Evolutionary conservation across 371 early-diverging fungal genomes (phyloP).

Genomic region (Mucor piriformis): DNA sequence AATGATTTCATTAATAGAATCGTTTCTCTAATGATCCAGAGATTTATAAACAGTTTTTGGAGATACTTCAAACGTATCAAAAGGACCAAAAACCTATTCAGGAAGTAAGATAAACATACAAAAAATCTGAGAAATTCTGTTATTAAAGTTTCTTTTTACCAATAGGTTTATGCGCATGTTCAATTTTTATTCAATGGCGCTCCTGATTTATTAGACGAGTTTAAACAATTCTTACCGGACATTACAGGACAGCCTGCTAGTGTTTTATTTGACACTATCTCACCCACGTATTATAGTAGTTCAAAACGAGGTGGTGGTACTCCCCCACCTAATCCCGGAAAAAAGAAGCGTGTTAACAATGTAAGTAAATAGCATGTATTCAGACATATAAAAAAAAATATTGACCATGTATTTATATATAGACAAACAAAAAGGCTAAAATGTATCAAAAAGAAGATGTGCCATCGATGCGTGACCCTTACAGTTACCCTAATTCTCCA

Average conservation of each 20-base stretch:
- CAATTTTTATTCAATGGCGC: constrained; percentile 81
- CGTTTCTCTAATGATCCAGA: constrained; percentile 90
- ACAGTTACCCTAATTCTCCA: constrained; percentile 17
- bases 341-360: constrained; percentile 26
- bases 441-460: constrained; percentile 9
- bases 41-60: constrained; percentile 92
- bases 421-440: constrained; percentile 12
- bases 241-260: constrained; percentile 40
- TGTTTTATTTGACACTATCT: constrained; percentile 20
- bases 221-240: constrained; percentile 95
- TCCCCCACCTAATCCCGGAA: constrained; percentile 22
- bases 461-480: constrained; percentile 13
- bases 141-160: not conserved
- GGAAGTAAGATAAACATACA: constrained; percentile 94
- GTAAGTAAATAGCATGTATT: constrained; percentile 2
- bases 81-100: constrained; percentile 89
- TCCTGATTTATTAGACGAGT: constrained; percentile 91
- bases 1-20: too few species aligned
- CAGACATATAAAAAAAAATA: not conserved
- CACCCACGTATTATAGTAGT: constrained; percentile 7
- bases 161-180: constrained; percentile 87
- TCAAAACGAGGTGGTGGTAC: constrained; percentile 10
- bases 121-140: constrained; percentile 64
- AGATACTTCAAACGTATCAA: constrained; percentile 93
- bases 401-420: not conserved